Percentiles rank a stretch among this genome's conserved stretches.
phyloP scores from a whole-genome alignment of 495 filamentous ascomycete genomes.

The Annulohypoxylon nitens region DNA sequence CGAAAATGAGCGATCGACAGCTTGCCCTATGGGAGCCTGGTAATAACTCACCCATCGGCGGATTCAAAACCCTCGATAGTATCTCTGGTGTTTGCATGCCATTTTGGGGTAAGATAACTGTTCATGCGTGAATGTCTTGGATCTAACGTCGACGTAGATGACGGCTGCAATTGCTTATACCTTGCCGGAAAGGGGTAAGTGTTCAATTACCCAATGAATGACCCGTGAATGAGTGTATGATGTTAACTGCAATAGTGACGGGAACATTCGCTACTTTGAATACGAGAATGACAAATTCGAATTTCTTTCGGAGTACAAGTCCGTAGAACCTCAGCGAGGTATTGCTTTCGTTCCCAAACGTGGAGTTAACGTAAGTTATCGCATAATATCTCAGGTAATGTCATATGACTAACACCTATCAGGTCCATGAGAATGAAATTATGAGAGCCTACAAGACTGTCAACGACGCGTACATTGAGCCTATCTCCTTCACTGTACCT shows the following conservation, averaged over 20 bases:
- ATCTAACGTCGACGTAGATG: conserved; percentile 67
- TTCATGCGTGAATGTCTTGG: not conserved
- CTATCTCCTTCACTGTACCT: conserved; percentile 96
- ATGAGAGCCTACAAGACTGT: conserved; percentile 97
- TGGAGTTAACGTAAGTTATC: conserved; percentile 79
- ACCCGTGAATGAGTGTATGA: conserved; percentile 24
- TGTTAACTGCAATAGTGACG: conserved; percentile 71
- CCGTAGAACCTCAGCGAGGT: conserved; percentile 90
- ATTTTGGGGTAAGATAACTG: conserved; percentile 80
- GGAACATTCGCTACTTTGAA: conserved; percentile 98
- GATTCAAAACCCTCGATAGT: conserved; percentile 88
- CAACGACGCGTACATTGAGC: conserved; percentile 93
- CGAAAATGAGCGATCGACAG: conserved; percentile 97
- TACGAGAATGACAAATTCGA: conserved; percentile 98
- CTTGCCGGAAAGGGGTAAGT: conserved; percentile 95
- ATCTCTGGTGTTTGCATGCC: conserved; percentile 99
- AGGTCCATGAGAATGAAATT: conserved; percentile 95
- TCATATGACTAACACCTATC: conserved; percentile 40
- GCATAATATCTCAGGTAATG: not conserved
- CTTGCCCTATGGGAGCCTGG: conserved; percentile 95
- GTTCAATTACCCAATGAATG: not conserved
- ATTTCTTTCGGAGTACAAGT: conserved; percentile 95
- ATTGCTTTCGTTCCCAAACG: conserved; percentile 96
- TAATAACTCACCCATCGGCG: conserved; percentile 85
- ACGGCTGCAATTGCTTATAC: conserved; percentile 91